Base-by-base conservation (phyloP, 768 basidiomycete genomes). In the Suillus subalutaceus region DNA sequence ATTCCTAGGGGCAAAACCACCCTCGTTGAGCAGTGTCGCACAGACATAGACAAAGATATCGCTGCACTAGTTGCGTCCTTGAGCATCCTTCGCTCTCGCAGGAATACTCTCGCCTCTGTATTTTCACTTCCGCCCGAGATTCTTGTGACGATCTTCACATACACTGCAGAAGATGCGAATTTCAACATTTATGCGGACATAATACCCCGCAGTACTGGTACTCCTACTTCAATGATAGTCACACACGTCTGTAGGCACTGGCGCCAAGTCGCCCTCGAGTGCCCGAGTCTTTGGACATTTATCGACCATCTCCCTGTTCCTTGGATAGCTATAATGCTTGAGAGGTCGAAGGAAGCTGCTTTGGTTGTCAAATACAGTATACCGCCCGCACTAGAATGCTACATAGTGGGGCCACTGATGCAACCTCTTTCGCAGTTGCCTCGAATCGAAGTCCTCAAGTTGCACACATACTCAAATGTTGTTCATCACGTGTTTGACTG, bases 221-320 rank as follows among this genome's bases (percentile, higher is more conserved):
- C 67, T 56, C 74, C 74, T 41, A 32, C 46, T 26, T 74, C 68
- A 70, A 76, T 87, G 37, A 76, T 87, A 68, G 85, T 83, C 16
- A 88, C 87, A 16, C 88, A 88, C 69, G 83, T 89, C 12, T 90
- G 88, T 73, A 77, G 70, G 32, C 37, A 37, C 65, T 90, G 89
- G 88, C 85, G 88, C 62, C 77, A 75, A 44, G 68, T 81, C 3
- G 89, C 37, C 37, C 37, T 37, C 37, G 37, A 37, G 37, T 37
- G 37, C 37, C 9, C 37, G 9, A 37, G 37, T 37, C 37, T 37
- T 37, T 37, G 37, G 89, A 84, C 84, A 18, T 73, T 65, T 30
- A 77, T 90, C 50, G 7, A 5, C 0, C 79, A 81, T 48, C 69
- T 68, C 12, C 75, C 74, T 43, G 75, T 74, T 10, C 69, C 66